These are phyloP conservation scores for Dryas drummondii DNA, from an alignment of 306 rosid genomes.

Conservation along the genomic window DNA sequence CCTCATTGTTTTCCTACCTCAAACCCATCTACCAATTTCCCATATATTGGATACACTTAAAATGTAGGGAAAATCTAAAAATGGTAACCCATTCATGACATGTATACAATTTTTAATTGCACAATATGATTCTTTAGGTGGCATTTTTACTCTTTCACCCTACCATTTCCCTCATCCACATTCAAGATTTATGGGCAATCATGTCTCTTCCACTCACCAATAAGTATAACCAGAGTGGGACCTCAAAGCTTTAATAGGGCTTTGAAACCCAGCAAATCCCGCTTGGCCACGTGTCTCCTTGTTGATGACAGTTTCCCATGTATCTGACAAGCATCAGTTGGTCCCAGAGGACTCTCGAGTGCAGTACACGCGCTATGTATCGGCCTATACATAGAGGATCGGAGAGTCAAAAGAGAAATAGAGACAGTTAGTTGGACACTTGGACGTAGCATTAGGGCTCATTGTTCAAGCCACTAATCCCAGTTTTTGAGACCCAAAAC, in stretches of 20 bases:
- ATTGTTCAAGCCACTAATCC: constrained; percentile 31
- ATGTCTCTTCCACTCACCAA: neutral
- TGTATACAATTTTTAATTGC: neutral
- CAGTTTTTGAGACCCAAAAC: constrained; percentile 20
- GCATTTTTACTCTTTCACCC: neutral
- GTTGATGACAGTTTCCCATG: neutral
- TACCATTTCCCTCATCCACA: neutral
- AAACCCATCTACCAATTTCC: constrained; percentile 3
- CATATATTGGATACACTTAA: neutral
- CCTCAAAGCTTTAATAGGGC: neutral
- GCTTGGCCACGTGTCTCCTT: neutral
- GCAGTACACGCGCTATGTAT: neutral
- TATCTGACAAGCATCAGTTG: neutral
- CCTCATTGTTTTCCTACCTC: neutral
- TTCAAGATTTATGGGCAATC: constrained; percentile 4
- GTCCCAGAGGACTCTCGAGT: neutral
- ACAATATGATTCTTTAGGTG: neutral
- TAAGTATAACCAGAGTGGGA: neutral
- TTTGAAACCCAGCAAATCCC: neutral
- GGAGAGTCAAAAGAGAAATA: constrained; percentile 37
- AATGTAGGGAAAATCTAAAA: neutral
- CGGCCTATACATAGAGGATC: neutral
- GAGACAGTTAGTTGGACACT: constrained; percentile 61
- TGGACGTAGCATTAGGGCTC: constrained; percentile 39
- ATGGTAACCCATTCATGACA: neutral